Evolutionary conservation across 768 basidiomycete species (phyloP), one percentile per base, ranked within the genome.

Genomic region (Rhizopogon roseolus): DNA sequence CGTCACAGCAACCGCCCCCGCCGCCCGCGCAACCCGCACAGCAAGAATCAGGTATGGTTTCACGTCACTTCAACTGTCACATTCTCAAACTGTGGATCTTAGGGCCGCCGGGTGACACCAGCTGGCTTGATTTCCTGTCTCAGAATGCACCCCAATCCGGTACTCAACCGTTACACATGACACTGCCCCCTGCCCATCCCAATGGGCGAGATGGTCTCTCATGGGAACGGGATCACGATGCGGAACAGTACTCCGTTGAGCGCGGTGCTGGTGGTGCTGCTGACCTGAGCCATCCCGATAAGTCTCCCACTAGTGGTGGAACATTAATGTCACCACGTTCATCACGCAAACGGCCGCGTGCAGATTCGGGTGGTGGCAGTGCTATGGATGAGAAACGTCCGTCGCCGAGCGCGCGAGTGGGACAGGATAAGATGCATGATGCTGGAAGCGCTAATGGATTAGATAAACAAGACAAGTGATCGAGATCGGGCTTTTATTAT

Each of bases 91-190:
- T 1, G 41, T 16, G 11, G 1, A 38, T 13, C 14, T 32, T 36
- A 68, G 66, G 60, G 38, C 63, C 65, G 32, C 48, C 70, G 17
- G 63, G 60, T 11, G 70, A 70, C n/a, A 57, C 70, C 4, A 63
- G 52, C 32, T 70, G 68, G 68, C 62, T 70, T 34, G 68, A 70
- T 38, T 70, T 70, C 37, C 38, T 70, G 43, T 66, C 70, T 13
- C 66, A 68, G 32, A 60, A 46, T 29, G 51, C 56, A 6, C 57
- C 70, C 25, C 67, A 64, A 40, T 41, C 63, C 6, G 49, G 61
- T 2, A 64, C 55, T 10, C 66, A 62, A 49, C 65, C 54, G 44
- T 58, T 64, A 1, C 68, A 71, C 25, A 61, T 69, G 63, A 60
- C 68, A 4, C 62, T 70, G 39, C 63, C 65, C 5, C 55, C 62